Base-by-base conservation (phyloP, 164 flowering plant species). In the Dillenia suffruticosa region DNA sequence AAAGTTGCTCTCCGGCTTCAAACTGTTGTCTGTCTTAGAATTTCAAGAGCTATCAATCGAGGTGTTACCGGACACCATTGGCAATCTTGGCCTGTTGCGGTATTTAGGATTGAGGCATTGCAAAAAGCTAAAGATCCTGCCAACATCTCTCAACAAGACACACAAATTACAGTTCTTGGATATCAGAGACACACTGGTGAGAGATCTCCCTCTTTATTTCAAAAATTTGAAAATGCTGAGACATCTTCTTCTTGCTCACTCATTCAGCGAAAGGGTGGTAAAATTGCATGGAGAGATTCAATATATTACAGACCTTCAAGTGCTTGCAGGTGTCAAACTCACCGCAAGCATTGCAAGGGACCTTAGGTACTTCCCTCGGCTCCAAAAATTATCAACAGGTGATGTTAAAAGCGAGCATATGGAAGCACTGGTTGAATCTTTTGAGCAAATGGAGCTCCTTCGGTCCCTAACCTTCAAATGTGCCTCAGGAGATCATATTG, bases 401-500 rank as follows among this genome's bases (percentile, higher is more conserved):
- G 46, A 46, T n/a, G 62, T 58, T 10, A 46, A 16, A 46, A 49
- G 60, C 12, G 60, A 16, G 17, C 19, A 44, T 9, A 44, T 49
- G 44, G 46, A 9, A 14, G 12, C 14, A 49, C 49, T 57, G 24
- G 44, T 12, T 44, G 9, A 13, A 14, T 57, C 60, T 14, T 44
- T 57, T 17, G 44, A 57, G 19, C 13, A 40, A 19, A 44, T 57
- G 49, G 17, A 44, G 10, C 46, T 40, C 49, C 60, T 57, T 13
- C n/a, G 22, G 13, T 57, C 60, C 7, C 17, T 57, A 26, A 46
- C 60, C 49, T 12, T 57, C 14, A 57, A 57, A 19, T 57, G 60
- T 19, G 49, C 44, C n/a, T 1, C 2, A 22, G 47, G 60, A 13
- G 47, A 57, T 17, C 7, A 12, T 5, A 13, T 57, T 12, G 12